Conservation (phyloP, 306 rosid species). For the Trifolium dubium region DNA sequence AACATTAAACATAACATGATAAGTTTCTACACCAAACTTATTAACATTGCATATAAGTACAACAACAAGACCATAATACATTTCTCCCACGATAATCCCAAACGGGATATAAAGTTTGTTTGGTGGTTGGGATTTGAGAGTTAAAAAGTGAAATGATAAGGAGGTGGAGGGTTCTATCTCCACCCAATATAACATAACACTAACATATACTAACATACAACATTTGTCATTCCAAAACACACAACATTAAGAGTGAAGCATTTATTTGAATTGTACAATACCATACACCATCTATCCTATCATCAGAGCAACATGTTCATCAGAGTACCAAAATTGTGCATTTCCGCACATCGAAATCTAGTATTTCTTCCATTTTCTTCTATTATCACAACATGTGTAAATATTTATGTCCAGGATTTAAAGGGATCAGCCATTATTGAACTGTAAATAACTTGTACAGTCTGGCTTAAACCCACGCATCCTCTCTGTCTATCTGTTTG, state of each 20-base stretch:
- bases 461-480: conserved; percentile 40
- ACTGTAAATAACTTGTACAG: conserved; percentile 41
- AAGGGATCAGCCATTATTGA: conserved; percentile 43
- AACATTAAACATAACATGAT: no score
- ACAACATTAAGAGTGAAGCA: conserved; percentile 11
- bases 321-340: conserved; percentile 40
- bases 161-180: no score
- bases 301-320: conserved; percentile 35
- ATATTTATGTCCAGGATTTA: conserved; percentile 35
- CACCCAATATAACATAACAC: neutral
- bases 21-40: no score
- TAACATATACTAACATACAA: neutral
- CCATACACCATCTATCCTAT: conserved; percentile 33
- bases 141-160: no score
- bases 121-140: no score
- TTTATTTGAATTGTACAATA: conserved; percentile 13
- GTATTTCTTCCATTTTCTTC: conserved; percentile 37
- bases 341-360: conserved; percentile 23
- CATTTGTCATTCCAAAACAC: neutral
- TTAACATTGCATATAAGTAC: neutral
- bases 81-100: neutral
- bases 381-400: conserved; percentile 31
- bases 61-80: neutral
- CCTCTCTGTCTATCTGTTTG: conserved; percentile 17
- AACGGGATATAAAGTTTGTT: neutral